Evolutionary conservation across 1,284 basidiomycete species (phyloP), one percentile per base, ranked within the genome.

Genomic region (Trichosporon sp.): DNA sequence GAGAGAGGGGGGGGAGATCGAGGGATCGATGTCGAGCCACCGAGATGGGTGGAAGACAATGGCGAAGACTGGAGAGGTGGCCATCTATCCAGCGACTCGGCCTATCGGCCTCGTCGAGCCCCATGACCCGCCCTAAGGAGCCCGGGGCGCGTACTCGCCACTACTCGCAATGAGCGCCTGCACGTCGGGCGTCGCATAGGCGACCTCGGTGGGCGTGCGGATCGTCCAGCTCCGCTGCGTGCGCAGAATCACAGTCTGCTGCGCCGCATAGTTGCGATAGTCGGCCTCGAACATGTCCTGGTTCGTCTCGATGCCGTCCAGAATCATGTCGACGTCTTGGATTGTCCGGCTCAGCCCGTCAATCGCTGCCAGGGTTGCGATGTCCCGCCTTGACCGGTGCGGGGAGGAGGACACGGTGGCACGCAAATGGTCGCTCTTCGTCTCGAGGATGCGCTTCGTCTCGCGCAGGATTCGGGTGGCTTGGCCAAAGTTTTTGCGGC

Each of bases 221-320:
- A 90, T 89, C 73, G 90, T 95, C 94, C 94, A 97, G 79, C 91
- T 91, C 84, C 93, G 93, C 83, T 98, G 95, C 78, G 94, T 91
- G 40, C 94, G 88, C 16, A 97, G 86, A 71, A 97, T 93, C 89
- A 96, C 94, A 21, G 94, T 93, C 91, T 95, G 93, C 81, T 97
- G 94, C 71, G 94, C 94, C 65, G 93, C 93, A 83, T 93, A 93
- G 83, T 96, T 96, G 70, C 93, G 87, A 78, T 93, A 91, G 83
- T 96, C 93, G 77, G 91, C 89, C 35, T 91, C 93, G 84, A 96
- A 96, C 82, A 92, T 80, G 70, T 94, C 93, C n/a, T 91, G 89
- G 77, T 94, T 92, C 78, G 94, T 91, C 68, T 94, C 92, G 73
- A 96, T 84, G 6, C 93, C 94, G 79, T 96, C 94, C 1, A 90